These are phyloP conservation scores for Alternaria tenuissima DNA, from an alignment of 2,329 filamentous ascomycete genomes.

Conservation along the genomic window DNA sequence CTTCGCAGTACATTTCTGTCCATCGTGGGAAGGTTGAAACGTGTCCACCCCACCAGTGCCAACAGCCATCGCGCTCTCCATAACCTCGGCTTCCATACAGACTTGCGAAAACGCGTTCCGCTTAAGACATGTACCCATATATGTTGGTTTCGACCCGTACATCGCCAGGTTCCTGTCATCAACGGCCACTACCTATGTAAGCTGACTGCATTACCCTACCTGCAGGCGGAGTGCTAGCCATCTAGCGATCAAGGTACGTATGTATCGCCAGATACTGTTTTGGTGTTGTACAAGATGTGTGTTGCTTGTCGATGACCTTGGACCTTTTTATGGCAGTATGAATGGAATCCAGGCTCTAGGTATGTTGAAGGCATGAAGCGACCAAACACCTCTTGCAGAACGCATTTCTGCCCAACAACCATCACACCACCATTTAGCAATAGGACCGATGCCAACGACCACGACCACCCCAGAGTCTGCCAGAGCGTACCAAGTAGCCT, in stretches of 20 bases:
- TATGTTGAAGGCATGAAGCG: neutral
- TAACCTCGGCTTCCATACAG: neutral
- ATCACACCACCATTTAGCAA: neutral
- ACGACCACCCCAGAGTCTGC: neutral
- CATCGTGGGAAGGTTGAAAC: neutral
- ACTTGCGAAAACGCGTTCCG: neutral
- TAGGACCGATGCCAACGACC: neutral
- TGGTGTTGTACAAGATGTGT: neutral
- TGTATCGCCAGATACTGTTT: slow-evolving; percentile 53
- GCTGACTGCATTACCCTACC: neutral
- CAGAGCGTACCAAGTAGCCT: neutral
- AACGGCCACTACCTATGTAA: neutral
- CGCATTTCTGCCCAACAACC: neutral
- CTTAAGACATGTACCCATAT: neutral
- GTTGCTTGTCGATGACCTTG: neutral
- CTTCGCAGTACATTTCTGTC: neutral
- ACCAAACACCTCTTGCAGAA: neutral
- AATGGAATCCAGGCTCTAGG: neutral
- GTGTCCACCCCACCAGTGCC: neutral
- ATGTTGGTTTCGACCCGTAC: neutral
- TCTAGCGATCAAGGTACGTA: neutral
- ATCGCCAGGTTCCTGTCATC: neutral
- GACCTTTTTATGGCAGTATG: no score
- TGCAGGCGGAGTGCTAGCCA: neutral
- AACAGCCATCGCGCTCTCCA: neutral